Conservation (phyloP, 257 asterid species). For the Solanum verrucosum region DNA sequence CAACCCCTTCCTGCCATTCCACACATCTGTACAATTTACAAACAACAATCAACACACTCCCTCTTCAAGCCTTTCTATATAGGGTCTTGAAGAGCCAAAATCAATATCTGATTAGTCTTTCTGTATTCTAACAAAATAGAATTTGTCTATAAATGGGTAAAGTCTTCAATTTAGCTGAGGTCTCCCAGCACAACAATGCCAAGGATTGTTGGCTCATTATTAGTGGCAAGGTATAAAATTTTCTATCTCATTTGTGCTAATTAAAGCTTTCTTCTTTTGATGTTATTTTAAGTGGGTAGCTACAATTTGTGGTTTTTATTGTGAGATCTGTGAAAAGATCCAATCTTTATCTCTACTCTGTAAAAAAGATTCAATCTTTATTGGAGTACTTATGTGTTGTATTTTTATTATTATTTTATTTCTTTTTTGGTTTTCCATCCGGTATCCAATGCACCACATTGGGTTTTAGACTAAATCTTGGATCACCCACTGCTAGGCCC, state of each 20-base stretch:
- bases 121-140: neutral
- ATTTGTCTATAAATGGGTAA: neutral
- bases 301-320: neutral
- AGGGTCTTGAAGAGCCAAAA: neutral
- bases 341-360: neutral
- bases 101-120: neutral
- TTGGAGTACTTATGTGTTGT: neutral
- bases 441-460: neutral
- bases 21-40: neutral
- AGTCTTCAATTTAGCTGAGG: neutral
- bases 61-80: neutral
- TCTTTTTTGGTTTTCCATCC: neutral
- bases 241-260: neutral
- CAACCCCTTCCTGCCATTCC: neutral
- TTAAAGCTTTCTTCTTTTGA: neutral
- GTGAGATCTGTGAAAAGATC: neutral
- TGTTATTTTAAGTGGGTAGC: neutral
- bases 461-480: too few relatives aligned
- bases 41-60: neutral
- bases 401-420: neutral
- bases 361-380: neutral
- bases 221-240: neutral
- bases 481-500: neutral
- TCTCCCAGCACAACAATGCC: neutral
- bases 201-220: slow-evolving; percentile 3